phyloP scores from a whole-genome alignment of 1,139 yeast species.

The Trichomonascaceae sp. region DNA sequence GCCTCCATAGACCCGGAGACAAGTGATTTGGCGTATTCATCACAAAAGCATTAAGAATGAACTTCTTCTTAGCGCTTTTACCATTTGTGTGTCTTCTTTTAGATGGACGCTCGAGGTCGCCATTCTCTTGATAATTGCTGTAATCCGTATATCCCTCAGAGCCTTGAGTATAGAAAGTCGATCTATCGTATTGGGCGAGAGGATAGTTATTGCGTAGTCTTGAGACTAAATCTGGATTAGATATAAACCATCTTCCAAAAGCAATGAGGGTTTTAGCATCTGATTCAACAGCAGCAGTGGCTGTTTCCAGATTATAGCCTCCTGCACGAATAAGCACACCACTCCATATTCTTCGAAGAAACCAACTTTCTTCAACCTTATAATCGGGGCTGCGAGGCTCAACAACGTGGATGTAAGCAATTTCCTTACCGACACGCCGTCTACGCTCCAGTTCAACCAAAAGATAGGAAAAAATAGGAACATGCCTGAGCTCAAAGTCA shows the following conservation, averaged over 20 bases:
- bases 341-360: constrained; percentile 30
- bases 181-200: constrained; percentile 31
- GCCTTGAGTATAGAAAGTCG: constrained; percentile 31
- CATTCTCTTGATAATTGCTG: neutral
- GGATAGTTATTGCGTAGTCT: constrained; percentile 12
- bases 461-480: constrained; percentile 29
- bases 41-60: neutral
- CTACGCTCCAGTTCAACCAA: constrained; percentile 27
- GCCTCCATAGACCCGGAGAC: neutral
- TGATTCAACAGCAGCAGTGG: constrained; percentile 25
- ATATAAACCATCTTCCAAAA: constrained; percentile 41
- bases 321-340: constrained; percentile 40
- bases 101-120: neutral
- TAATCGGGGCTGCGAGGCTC: constrained; percentile 36
- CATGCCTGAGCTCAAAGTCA: constrained; percentile 27
- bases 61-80: neutral
- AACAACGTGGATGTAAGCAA: constrained; percentile 48
- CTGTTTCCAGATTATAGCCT: constrained; percentile 29
- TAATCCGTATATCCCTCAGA: constrained; percentile 31
- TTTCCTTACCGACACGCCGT: constrained; percentile 23
- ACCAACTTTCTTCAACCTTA: neutral
- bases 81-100: neutral
- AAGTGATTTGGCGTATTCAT: neutral
- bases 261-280: constrained; percentile 40
- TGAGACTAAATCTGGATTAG: constrained; percentile 36